Base-by-base conservation (phyloP, 2,329 filamentous ascomycete species). In the Lachnellula cervina region DNA sequence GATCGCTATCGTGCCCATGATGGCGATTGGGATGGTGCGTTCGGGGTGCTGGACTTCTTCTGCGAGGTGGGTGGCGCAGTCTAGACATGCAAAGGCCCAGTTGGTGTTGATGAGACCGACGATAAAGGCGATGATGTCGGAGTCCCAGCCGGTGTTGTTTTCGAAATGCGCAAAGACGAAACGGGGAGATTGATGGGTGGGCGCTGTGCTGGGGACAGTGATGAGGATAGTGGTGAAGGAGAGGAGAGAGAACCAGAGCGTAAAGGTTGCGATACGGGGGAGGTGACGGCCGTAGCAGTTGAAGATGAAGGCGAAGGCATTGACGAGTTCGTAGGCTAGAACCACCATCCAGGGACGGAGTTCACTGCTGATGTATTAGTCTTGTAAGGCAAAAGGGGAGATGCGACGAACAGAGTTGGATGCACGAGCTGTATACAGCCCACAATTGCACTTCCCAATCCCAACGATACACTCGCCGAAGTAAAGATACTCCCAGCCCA, bases 401-500 rank as follows among this genome's bases (percentile, higher is more conserved):
- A 21, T 2, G 32, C 5, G 11, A 68, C 76, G 70, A 69, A 81
- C 78, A 80, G 75, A 48, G 76, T 73, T 8, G 79, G 77, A 69
- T 81, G 76, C 13, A 71, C 69, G 53, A 81, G 64, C 60, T 79
- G 76, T 66, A 74, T 80, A 64, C 78, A 79, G 23, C 79, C 79
- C 44, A 80, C 74, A 40, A 74, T 61, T 2, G 74, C 78, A 60
- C 72, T 72, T 4, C 73, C 77, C 51, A 80, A 68, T 48, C 74
- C 74, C 47, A 81, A 64, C 3, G 77, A 75, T 17, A 80, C 76
- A 67, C 76, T 78, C 17, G 80, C 78, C 60, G 71, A 76, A 7
- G 78, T 80, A 59, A 81, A 81, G 52, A 82, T 74, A 21, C 74
- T 72, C 16, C 78, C 79, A n/a, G 77, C 76, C 73, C 77, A 81